A percentile compares a stretch with the other conserved stretches of the same genome.
These are phyloP conservation scores for Phaffomyces antillensis DNA, from an alignment of 805 yeast species.

Conservation along the genomic window DNA sequence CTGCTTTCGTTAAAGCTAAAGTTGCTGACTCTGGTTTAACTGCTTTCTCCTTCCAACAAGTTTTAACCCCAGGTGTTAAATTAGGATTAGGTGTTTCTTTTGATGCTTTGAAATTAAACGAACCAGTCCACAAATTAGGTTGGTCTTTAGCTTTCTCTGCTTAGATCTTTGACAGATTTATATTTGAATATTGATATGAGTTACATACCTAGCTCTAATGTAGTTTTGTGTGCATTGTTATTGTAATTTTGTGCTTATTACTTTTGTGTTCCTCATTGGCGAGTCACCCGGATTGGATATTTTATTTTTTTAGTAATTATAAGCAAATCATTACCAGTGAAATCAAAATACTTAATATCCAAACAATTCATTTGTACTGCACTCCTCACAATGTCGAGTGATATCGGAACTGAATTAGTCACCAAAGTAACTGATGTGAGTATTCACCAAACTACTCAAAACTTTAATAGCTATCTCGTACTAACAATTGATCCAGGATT, in stretches of 20 bases:
- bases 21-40: slow-evolving; percentile 94
- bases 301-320: neutral
- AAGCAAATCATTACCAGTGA: neutral
- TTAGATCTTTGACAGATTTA: slow-evolving; percentile 30
- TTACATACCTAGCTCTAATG: neutral
- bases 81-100: slow-evolving; percentile 95
- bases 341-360: no score
- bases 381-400: slow-evolving; percentile 7
- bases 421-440: slow-evolving; percentile 16
- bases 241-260: neutral
- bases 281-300: neutral
- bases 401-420: slow-evolving; percentile 13
- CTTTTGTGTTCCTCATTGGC: no score
- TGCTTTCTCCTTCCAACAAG: slow-evolving; percentile 90
- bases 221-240: no score
- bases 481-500: slow-evolving; percentile 24
- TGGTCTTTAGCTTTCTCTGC: slow-evolving; percentile 90
- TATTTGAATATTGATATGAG: neutral
- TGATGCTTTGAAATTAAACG: slow-evolving; percentile 91
- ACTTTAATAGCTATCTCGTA: neutral
- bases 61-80: slow-evolving; percentile 91
- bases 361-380: neutral
- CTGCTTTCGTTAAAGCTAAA: slow-evolving; percentile 94
- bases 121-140: slow-evolving; percentile 97
- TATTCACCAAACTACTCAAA: neutral